Evolutionary conservation across 108 stramenopile species (phyloP).

Genomic region (Ochromonas danica): DNA sequence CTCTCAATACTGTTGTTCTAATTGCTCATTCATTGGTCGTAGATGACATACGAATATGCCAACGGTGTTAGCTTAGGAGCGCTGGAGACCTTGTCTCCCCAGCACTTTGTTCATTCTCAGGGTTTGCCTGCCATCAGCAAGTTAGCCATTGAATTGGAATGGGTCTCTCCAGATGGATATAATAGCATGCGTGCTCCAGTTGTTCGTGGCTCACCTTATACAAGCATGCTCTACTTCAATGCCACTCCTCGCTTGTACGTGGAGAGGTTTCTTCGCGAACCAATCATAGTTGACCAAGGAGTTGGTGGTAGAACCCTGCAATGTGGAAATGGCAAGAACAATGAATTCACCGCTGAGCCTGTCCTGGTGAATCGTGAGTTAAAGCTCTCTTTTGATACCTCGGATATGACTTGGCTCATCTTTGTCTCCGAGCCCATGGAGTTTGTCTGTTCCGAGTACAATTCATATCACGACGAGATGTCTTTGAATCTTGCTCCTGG

Average conservation of each 20-base stretch:
- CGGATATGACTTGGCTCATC: conserved; percentile 82
- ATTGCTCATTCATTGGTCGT: background rate
- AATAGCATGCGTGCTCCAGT: conserved; percentile 64
- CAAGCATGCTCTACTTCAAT: conserved; percentile 69
- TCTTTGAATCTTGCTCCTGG: conserved; percentile 44
- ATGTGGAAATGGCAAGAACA: conserved; percentile 28
- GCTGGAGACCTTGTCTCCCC: background rate
- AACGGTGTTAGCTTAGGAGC: conserved; percentile 10
- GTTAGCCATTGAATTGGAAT: conserved; percentile 28
- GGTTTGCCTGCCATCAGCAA: conserved; percentile 10
- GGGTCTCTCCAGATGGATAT: background rate
- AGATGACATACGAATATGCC: conserved; percentile 24
- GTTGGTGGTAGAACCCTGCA: background rate
- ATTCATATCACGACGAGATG: conserved; percentile 44
- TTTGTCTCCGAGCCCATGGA: conserved; percentile 77
- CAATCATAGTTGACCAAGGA: conserved; percentile 38
- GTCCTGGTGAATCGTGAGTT: conserved; percentile 61
- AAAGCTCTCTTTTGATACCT: conserved; percentile 63
- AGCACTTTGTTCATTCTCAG: background rate
- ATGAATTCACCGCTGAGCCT: background rate
- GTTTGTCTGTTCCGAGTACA: conserved; percentile 51
- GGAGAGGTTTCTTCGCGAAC: background rate
- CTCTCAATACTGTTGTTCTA: background rate
- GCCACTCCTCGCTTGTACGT: conserved; percentile 41
- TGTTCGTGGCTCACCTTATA: conserved; percentile 81